Base-by-base conservation (phyloP, 176 grass and related monocot genomes). In the Paspalum vaginatum region DNA sequence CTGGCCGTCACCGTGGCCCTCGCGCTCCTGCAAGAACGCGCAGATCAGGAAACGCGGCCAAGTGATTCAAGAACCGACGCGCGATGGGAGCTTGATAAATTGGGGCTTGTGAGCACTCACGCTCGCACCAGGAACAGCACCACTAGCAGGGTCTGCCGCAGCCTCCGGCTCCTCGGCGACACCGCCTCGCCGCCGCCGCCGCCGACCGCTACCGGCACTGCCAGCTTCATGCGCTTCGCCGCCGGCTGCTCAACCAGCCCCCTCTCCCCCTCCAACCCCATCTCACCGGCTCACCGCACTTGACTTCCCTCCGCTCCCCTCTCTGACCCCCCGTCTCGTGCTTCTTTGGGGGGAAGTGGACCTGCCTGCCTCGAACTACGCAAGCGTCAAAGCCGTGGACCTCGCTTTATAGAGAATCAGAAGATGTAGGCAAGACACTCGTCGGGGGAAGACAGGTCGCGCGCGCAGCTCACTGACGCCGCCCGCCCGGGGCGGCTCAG, bases 41-140 rank as follows among this genome's bases (percentile, higher is more conserved):
- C 58, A 61, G 22, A 4, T 61, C 24, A 61, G 2, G 24, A 61
- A 27, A 61, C 58, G 25, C 58, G 14, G 22, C 22, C 24, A 61
- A 27, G 58, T 24, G 25, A 20, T 74, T 14, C 50, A 74, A 74
- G 71, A 41, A 75, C 6, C 72, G 8, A 7, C 55, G 32, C 32
- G 3, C 32, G 32, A 32, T 32, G 32, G 32, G 57, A 61, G 11
- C 6, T 25, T 32, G 57, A 20, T 9, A 55, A 6, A 20, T 20
- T 4, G 37, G 37, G 65, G 1, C 10, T 9, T n/a, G 5, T 20
- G 67, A 70, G 67, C 39, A 58, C 72, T 75, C 72, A 59, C 53
- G 42, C 20, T 11, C 53, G 53, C 72, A 58, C 72, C 12, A 59
- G 26, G 72, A 75, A 75, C 20, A 75, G 72, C 52, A 75, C 38